phyloP scores from a whole-genome alignment of 495 filamentous ascomycete genomes.

The Massariosphaeria phaeospora region DNA sequence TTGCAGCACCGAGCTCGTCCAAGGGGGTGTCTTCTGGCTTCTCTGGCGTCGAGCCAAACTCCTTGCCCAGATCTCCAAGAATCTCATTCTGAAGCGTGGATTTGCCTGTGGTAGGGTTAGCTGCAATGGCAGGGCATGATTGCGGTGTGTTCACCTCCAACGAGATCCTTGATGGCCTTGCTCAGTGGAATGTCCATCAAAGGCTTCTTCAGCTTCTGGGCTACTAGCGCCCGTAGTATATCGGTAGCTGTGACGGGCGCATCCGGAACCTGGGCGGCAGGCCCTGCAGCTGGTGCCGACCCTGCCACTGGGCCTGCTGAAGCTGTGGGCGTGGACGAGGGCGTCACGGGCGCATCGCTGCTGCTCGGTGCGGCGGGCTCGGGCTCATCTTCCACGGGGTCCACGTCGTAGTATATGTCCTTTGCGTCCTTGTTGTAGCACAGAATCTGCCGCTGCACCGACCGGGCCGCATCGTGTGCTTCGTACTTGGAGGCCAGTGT shows the following conservation, averaged over 20 bases:
- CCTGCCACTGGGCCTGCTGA: constrained; percentile 48
- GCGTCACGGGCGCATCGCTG: constrained; percentile 44
- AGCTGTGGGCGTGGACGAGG: too few relatives aligned
- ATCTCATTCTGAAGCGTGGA: constrained; percentile 98
- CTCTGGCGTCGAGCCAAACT: constrained; percentile 96
- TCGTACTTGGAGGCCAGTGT: constrained; percentile 97
- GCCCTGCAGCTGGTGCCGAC: constrained; percentile 56
- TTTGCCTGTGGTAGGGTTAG: constrained; percentile 58
- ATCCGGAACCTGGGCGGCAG: constrained; percentile 84
- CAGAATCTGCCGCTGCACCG: constrained; percentile 91
- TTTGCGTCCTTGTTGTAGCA: constrained; percentile 99
- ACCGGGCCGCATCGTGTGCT: constrained; percentile 94
- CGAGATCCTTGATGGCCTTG: constrained; percentile 98
- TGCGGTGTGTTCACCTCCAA: constrained; percentile 68
- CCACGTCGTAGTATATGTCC: constrained; percentile 98
- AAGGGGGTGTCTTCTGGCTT: constrained; percentile 97
- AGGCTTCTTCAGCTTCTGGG: constrained; percentile 98
- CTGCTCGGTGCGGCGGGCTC: constrained; percentile 50
- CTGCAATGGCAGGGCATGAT: neutral
- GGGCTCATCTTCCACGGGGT: constrained; percentile 87
- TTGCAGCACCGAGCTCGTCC: constrained; percentile 88
- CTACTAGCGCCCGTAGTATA: constrained; percentile 81
- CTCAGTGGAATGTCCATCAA: constrained; percentile 81
- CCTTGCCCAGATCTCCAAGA: constrained; percentile 90
- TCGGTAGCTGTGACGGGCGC: constrained; percentile 81